phyloP scores from a whole-genome alignment of 352 stramenopile genomes.

The Pythium rishiriense region DNA sequence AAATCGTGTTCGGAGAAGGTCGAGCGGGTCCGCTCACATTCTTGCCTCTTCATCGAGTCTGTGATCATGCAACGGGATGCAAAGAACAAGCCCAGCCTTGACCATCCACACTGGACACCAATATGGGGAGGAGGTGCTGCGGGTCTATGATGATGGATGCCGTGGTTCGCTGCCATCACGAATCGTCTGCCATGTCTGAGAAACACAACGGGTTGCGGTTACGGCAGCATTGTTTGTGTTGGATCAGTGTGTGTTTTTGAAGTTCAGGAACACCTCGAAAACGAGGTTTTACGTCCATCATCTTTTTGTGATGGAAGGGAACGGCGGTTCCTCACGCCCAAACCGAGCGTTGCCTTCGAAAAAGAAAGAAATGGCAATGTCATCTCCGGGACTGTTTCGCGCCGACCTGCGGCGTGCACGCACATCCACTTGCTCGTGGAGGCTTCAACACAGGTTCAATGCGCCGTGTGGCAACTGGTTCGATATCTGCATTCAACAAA shows the following conservation, averaged over 20 bases:
- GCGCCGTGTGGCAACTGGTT: neutral
- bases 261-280: slow-evolving; percentile 16
- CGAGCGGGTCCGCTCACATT: neutral
- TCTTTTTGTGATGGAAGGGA: neutral
- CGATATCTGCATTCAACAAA: neutral
- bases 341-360: neutral
- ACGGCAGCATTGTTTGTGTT: neutral
- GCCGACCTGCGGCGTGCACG: neutral
- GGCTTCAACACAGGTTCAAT: neutral
- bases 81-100: slow-evolving; percentile 10
- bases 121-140: neutral
- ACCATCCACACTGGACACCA: neutral
- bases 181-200: slow-evolving; percentile 10
- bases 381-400: slow-evolving; percentile 11
- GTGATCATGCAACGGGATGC: slow-evolving; percentile 6
- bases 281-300: slow-evolving; percentile 7
- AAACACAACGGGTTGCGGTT: slow-evolving; percentile 20
- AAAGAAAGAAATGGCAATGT: slow-evolving; percentile 2
- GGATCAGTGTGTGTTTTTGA: slow-evolving; percentile 14
- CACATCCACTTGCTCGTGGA: neutral
- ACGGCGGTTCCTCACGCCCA: neutral
- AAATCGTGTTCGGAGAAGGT: neutral
- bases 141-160: slow-evolving; percentile 15
- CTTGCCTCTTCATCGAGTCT: slow-evolving; percentile 22
- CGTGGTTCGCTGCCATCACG: neutral